A percentile compares a stretch with the other conserved stretches of the same genome.
These are phyloP conservation scores for Tricholoma saponaceum DNA, from an alignment of 768 basidiomycete species.

Conservation along the genomic window DNA sequence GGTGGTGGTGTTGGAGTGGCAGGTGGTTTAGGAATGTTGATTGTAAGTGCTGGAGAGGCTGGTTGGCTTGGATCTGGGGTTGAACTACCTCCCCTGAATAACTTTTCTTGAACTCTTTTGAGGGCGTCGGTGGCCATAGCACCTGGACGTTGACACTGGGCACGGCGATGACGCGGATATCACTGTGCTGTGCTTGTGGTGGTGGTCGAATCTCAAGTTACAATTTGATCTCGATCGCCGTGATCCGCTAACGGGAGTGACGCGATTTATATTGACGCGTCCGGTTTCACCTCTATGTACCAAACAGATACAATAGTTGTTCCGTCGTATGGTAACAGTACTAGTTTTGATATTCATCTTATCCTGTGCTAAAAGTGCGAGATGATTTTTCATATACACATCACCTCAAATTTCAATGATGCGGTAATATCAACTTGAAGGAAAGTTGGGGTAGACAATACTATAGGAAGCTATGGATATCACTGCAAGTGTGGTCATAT, in stretches of 20 bases:
- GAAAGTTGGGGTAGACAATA: not conserved
- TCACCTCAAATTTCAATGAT: too few relatives aligned
- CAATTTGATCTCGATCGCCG: not conserved
- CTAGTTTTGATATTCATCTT: too few relatives aligned
- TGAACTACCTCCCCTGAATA: constrained; percentile 51
- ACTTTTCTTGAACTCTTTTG: constrained; percentile 69
- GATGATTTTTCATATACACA: too few relatives aligned
- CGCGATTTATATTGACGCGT: too few relatives aligned
- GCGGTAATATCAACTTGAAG: too few relatives aligned
- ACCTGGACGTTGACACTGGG: not conserved
- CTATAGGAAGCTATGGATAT: not conserved
- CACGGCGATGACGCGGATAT: not conserved
- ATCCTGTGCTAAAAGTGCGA: too few relatives aligned
- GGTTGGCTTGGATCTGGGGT: constrained; percentile 11
- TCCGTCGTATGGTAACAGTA: too few relatives aligned
- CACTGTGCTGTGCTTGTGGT: not conserved
- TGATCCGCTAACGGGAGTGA: not conserved
- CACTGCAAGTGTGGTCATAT: not conserved
- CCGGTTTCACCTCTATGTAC: too few relatives aligned
- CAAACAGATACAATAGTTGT: too few relatives aligned
- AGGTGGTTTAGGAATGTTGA: constrained; percentile 62
- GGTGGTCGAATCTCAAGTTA: too few relatives aligned
- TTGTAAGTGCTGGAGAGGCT: constrained; percentile 42
- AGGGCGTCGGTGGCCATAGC: constrained; percentile 38
- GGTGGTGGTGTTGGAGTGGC: constrained; percentile 39